Conservation (phyloP, 257 asterid genomes). For the Lavandula angustifolia region DNA sequence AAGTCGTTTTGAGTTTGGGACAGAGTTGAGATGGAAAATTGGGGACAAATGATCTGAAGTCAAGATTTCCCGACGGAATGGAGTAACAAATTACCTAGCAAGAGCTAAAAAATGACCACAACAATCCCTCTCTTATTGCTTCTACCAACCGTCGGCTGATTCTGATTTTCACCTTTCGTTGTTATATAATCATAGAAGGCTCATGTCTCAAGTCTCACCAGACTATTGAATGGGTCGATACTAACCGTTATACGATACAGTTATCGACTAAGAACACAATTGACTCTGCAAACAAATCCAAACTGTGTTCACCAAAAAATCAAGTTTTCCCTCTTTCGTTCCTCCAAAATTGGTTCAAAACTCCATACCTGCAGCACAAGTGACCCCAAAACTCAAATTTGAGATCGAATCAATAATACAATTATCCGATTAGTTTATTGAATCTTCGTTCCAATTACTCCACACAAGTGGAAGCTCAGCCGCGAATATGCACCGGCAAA, state of each 20-base stretch:
- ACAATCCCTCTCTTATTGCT: slow-evolving; percentile 92
- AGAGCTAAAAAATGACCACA: slow-evolving; percentile 95
- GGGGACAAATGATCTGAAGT: no score
- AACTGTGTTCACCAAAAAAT: background rate
- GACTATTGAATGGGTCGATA: slow-evolving; percentile 43
- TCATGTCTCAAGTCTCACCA: slow-evolving; percentile 89
- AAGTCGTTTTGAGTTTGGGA: no score
- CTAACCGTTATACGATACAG: slow-evolving; percentile 49
- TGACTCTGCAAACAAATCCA: no score
- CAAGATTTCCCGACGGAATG: no score
- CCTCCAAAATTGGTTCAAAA: no score
- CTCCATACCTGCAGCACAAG: background rate
- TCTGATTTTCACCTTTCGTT: slow-evolving; percentile 85
- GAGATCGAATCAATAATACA: slow-evolving; percentile 25
- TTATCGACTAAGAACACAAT: no score
- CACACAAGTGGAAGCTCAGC: no score
- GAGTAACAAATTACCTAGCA: slow-evolving; percentile 54
- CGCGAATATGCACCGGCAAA: no score
- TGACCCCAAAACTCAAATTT: background rate
- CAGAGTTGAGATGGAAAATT: no score
- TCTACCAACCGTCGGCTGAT: slow-evolving; percentile 75
- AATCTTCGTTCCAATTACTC: no score
- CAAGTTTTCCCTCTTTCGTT: background rate
- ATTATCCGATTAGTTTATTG: no score
- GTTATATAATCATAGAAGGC: slow-evolving; percentile 91